Conservation (phyloP, 805 yeast genomes). For the Phaffomyces antillensis region DNA sequence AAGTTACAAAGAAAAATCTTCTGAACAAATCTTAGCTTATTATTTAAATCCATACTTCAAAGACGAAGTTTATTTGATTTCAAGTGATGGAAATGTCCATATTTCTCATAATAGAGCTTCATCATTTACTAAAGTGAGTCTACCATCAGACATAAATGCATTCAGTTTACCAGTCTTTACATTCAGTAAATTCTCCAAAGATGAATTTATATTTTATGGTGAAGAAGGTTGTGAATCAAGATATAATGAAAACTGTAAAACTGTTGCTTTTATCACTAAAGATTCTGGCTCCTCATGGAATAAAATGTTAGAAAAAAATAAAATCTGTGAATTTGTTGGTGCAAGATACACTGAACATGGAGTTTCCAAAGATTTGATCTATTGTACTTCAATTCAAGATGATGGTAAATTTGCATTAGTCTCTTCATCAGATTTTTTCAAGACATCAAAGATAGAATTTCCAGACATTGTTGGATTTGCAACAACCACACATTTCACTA, state of each 20-base stretch:
- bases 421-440: conserved; percentile 17
- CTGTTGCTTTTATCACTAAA: conserved; percentile 51
- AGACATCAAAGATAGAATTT: conserved; percentile 32
- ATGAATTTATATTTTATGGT: conserved; percentile 63
- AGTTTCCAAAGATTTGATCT: conserved; percentile 43
- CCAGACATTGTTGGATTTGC: conserved; percentile 70
- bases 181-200: conserved; percentile 49
- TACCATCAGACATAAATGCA: conserved; percentile 40
- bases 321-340: conserved; percentile 62
- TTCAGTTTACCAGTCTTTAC: conserved; percentile 41
- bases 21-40: conserved; percentile 38
- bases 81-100: conserved; percentile 26
- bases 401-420: conserved; percentile 26
- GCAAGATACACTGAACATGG: conserved; percentile 31
- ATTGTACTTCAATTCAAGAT: conserved; percentile 47
- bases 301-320: conserved; percentile 41
- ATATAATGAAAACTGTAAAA: conserved; percentile 35
- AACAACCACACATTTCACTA: conserved; percentile 57
- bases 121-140: conserved; percentile 30
- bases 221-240: conserved; percentile 41
- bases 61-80: conserved; percentile 32
- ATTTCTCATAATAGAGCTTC: conserved; percentile 65
- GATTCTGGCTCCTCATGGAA: conserved; percentile 62
- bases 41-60: conserved; percentile 51
- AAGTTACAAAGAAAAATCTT: conserved; percentile 13